Percentiles rank a stretch among this genome's conserved stretches.
phyloP scores from a whole-genome alignment of 2,329 filamentous ascomycete species.

The Penicillium sp. region DNA sequence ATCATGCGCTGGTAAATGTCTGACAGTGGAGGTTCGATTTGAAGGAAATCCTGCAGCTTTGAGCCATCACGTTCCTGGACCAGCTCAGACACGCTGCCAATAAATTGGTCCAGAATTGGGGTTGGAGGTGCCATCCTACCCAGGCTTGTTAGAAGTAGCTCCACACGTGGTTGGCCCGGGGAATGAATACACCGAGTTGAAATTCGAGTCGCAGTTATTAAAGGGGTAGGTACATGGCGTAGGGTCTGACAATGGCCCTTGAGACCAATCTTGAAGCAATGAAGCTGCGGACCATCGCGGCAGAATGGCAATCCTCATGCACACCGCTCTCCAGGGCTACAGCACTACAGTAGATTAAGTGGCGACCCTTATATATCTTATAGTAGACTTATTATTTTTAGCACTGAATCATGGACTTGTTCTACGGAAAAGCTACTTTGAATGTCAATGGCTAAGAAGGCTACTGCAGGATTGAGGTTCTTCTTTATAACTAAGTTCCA shows the following conservation, averaged over 20 bases:
- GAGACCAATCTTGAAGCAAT: not conserved
- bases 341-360: too few relatives aligned
- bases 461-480: too few relatives aligned
- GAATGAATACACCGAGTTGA: not conserved
- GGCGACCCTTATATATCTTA: too few relatives aligned
- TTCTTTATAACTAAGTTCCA: too few relatives aligned
- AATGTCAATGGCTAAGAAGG: too few relatives aligned
- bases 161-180: not conserved
- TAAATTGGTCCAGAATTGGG: slow-evolving; percentile 67
- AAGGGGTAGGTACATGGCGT: not conserved
- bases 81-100: slow-evolving; percentile 62
- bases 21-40: slow-evolving; percentile 70
- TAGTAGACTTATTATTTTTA: too few relatives aligned
- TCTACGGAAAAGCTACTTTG: too few relatives aligned
- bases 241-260: not conserved
- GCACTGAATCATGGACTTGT: too few relatives aligned
- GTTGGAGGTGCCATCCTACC: slow-evolving; percentile 44
- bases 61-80: slow-evolving; percentile 65
- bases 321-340: too few relatives aligned
- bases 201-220: not conserved
- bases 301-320: not conserved
- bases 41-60: slow-evolving; percentile 67
- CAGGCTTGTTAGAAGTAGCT: not conserved
- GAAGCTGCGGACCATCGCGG: not conserved
- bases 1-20: slow-evolving; percentile 68